These are phyloP conservation scores for Sarocladium oryzae DNA, from an alignment of 2,329 filamentous ascomycete genomes.

Conservation along the genomic window DNA sequence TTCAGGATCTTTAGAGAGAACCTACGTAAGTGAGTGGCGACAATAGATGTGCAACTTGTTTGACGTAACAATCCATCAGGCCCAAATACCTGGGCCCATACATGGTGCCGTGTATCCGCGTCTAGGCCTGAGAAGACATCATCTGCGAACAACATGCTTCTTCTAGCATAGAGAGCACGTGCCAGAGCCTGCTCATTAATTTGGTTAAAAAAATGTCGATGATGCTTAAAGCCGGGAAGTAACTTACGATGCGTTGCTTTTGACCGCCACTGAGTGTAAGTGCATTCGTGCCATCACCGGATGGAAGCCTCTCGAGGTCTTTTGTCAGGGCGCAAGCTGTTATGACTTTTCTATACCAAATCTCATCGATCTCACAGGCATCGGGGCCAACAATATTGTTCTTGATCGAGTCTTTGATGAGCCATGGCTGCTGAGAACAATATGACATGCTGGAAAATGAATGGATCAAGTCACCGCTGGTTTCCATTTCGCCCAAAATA, in stretches of 20 bases:
- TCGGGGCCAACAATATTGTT: not conserved
- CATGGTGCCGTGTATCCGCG: constrained; percentile 31
- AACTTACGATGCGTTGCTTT: constrained; percentile 26
- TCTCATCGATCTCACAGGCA: constrained; percentile 15
- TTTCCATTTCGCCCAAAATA: constrained; percentile 30
- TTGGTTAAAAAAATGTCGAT: too few species aligned
- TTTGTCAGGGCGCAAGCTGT: constrained; percentile 26
- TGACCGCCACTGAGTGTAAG: constrained; percentile 28
- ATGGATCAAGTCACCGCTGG: not conserved
- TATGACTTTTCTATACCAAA: constrained; percentile 25
- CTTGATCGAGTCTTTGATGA: not conserved
- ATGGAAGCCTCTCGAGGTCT: constrained; percentile 21
- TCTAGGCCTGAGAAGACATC: constrained; percentile 36
- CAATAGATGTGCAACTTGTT: constrained; percentile 22
- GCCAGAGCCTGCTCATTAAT: constrained; percentile 22
- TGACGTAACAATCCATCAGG: constrained; percentile 26
- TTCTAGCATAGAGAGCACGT: constrained; percentile 26
- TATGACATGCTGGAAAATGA: not conserved
- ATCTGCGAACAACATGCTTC: constrained; percentile 28
- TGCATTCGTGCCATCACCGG: constrained; percentile 22
- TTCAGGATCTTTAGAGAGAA: not conserved
- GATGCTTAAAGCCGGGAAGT: too few species aligned
- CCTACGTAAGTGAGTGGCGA: constrained; percentile 21
- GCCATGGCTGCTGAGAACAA: not conserved
- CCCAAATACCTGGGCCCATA: constrained; percentile 33